Conservation (phyloP, 2,329 filamentous ascomycete genomes). For the Emmonsiellopsis sp. region DNA sequence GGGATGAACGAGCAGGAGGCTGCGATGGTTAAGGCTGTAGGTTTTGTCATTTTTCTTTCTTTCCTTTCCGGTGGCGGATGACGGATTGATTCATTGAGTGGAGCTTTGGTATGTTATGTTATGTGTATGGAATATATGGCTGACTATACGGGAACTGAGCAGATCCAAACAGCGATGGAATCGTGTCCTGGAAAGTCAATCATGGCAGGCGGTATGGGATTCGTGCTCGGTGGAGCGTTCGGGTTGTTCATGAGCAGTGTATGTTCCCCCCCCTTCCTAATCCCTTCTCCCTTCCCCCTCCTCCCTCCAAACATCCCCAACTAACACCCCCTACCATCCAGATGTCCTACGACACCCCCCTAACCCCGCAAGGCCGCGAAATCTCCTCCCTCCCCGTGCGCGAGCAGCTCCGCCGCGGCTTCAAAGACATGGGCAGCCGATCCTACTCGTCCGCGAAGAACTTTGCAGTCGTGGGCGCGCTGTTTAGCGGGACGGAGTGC, state of each 20-base stretch:
- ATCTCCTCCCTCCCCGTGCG: slow-evolving; percentile 63
- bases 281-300: neutral
- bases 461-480: slow-evolving; percentile 84
- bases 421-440: slow-evolving; percentile 88
- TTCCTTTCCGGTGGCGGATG: neutral
- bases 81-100: neutral
- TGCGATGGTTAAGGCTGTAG: slow-evolving; percentile 39
- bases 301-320: neutral
- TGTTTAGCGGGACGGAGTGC: slow-evolving; percentile 91
- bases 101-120: neutral
- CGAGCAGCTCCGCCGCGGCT: slow-evolving; percentile 74
- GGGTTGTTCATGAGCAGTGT: slow-evolving; percentile 97
- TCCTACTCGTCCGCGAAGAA: slow-evolving; percentile 82
- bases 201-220: slow-evolving; percentile 87
- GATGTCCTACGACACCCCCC: slow-evolving; percentile 98
- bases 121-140: neutral
- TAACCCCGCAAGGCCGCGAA: slow-evolving; percentile 49
- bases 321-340: slow-evolving; percentile 27
- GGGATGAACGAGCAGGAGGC: slow-evolving; percentile 41
- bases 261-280: slow-evolving; percentile 31
- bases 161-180: slow-evolving; percentile 84
- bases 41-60: slow-evolving; percentile 4
- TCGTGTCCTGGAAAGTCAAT: slow-evolving; percentile 82
- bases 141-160: neutral
- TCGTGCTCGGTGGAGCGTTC: slow-evolving; percentile 86